Percentiles rank a stretch among this genome's conserved stretches.
Conservation (phyloP, 805 yeast species). For the Candida ulmi region DNA sequence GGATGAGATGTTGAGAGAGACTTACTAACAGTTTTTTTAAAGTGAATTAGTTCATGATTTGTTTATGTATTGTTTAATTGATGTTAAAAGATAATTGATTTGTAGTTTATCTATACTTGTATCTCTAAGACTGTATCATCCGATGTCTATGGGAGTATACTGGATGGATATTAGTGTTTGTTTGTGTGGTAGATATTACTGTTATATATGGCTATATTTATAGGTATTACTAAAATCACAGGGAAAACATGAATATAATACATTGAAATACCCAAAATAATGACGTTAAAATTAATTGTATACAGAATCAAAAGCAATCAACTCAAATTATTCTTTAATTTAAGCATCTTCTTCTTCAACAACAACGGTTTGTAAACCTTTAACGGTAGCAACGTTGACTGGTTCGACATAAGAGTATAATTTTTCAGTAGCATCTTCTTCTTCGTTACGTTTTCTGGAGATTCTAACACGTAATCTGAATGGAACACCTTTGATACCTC, state of each 20-base stretch:
- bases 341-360: conserved; percentile 59
- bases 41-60: no score
- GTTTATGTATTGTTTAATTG: no score
- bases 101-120: no score
- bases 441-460: conserved; percentile 99
- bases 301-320: neutral
- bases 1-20: neutral
- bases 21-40: no score
- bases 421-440: conserved; percentile 98
- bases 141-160: neutral
- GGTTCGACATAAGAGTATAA: conserved; percentile 98
- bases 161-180: neutral
- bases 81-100: no score
- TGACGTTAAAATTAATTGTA: conserved; percentile 1
- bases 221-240: no score
- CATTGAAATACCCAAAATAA: neutral
- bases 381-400: conserved; percentile 88
- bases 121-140: no score
- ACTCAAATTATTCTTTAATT: conserved; percentile 10
- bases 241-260: no score
- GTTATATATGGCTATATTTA: no score
- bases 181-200: neutral
- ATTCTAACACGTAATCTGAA: conserved; percentile 97
- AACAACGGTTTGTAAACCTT: conserved; percentile 97
- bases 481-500: conserved; percentile 99